A percentile compares a stretch with the other conserved stretches of the same genome.
Evolutionary conservation across 1,284 basidiomycete species (phyloP).

Genomic region (Peniophora sp.): DNA sequence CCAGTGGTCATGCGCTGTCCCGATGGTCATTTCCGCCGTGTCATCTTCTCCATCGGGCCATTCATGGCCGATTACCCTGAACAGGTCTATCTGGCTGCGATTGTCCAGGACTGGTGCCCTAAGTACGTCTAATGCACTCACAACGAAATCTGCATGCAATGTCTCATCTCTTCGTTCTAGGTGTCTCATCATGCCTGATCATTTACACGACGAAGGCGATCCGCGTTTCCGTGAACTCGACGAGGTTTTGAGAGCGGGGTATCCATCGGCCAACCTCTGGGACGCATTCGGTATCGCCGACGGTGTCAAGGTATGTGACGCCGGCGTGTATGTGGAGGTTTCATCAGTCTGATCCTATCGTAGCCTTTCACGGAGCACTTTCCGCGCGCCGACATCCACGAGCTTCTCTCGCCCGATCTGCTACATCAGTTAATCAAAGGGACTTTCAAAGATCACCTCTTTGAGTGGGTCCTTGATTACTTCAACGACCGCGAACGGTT

Average conservation of each 20-base stretch:
- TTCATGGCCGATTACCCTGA: conserved; percentile 19
- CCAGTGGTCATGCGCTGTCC: conserved; percentile 9
- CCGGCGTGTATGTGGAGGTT: too few relatives aligned
- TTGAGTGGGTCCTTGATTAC: conserved; percentile 26
- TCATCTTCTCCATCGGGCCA: conserved; percentile 11
- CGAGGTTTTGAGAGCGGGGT: too few relatives aligned
- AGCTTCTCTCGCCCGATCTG: conserved; percentile 26
- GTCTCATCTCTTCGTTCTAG: neutral
- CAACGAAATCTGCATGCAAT: neutral
- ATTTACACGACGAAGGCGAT: neutral
- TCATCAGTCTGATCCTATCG: neutral
- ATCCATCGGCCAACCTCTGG: conserved; percentile 1
- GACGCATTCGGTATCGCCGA: conserved; percentile 4
- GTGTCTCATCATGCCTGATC: neutral
- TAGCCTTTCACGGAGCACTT: conserved; percentile 29
- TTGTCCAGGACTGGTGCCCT: conserved; percentile 18
- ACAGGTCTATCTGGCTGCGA: conserved; percentile 10
- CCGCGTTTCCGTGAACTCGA: neutral
- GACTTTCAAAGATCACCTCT: conserved; percentile 30
- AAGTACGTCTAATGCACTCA: conserved; percentile 1
- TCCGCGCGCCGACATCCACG: conserved; percentile 26
- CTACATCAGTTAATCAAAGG: conserved; percentile 34
- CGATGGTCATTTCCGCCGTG: conserved; percentile 9
- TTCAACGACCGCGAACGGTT: conserved; percentile 12
- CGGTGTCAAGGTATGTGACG: neutral